Evolutionary conservation across 1,284 basidiomycete species (phyloP).

Genomic region (Trichosporon inkin): DNA sequence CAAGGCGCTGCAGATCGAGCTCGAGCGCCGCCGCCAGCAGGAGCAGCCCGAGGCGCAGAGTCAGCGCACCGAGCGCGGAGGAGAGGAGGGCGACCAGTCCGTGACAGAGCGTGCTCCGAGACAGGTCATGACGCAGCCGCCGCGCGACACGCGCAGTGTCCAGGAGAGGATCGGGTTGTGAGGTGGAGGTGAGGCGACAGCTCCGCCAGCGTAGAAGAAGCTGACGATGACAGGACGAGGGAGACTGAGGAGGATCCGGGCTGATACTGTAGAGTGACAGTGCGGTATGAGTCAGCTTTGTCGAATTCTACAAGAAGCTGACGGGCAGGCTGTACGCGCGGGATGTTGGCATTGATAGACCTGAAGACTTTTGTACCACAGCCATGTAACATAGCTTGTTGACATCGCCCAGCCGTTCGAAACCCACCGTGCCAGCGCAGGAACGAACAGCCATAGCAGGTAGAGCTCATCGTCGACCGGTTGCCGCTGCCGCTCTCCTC

Average conservation of each 20-base stretch:
- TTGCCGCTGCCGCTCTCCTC: background rate
- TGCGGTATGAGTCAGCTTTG: no score
- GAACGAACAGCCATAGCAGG: no score
- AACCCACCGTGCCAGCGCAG: background rate
- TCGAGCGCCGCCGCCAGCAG: constrained; percentile 33
- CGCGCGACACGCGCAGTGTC: background rate
- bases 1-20: constrained; percentile 40
- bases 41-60: background rate
- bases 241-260: no score
- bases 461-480: background rate
- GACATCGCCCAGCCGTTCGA: background rate
- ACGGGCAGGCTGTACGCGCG: no score
- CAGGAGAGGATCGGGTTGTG: background rate
- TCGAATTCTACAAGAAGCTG: no score
- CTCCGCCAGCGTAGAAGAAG: no score
- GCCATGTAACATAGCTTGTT: background rate
- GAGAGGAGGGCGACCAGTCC: background rate
- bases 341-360: background rate
- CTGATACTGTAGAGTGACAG: no score
- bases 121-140: constrained; percentile 1
- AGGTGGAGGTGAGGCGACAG: background rate
- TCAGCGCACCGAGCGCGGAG: constrained; percentile 1
- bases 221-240: no score
- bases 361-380: background rate
- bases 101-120: background rate